phyloP scores from a whole-genome alignment of 345 rosid species.

The Limnanthes douglasii region DNA sequence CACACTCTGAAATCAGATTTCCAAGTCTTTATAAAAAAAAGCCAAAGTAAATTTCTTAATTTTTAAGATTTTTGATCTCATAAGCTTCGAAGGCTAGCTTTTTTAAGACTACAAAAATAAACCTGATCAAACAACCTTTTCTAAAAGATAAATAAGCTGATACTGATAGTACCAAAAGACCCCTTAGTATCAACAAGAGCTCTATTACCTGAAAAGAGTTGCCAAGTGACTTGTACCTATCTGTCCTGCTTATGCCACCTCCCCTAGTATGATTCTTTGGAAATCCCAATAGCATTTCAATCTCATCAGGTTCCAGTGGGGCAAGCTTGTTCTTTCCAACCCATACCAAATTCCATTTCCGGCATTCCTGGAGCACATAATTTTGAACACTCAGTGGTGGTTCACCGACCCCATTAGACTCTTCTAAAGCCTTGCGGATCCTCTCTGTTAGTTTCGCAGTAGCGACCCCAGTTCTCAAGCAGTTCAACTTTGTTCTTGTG shows the following conservation, averaged over 20 bases:
- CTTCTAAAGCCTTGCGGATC: constrained; percentile 49
- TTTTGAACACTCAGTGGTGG: constrained; percentile 38
- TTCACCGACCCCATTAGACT: constrained; percentile 25
- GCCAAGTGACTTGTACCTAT: constrained; percentile 75
- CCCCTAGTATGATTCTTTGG: constrained; percentile 91
- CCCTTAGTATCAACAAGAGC: no score
- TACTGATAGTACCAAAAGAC: no score
- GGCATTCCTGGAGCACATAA: constrained; percentile 48
- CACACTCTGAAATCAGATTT: no score
- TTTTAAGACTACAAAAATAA: no score
- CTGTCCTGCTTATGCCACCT: constrained; percentile 82
- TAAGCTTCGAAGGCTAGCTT: no score
- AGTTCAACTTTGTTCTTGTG: constrained; percentile 56
- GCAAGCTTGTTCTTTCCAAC: constrained; percentile 83
- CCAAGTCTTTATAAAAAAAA: no score
- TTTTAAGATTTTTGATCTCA: no score
- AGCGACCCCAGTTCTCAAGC: constrained; percentile 48
- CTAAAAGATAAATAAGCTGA: no score
- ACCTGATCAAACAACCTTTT: no score
- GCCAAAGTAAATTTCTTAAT: no score
- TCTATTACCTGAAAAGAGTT: constrained; percentile 94
- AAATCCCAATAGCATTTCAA: constrained; percentile 79
- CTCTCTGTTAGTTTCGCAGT: constrained; percentile 67
- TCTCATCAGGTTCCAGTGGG: constrained; percentile 83
- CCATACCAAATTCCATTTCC: constrained; percentile 91